These are phyloP conservation scores for Gaeumannomyces sp. DNA, from an alignment of 2,329 filamentous ascomycete genomes.

Conservation along the genomic window DNA sequence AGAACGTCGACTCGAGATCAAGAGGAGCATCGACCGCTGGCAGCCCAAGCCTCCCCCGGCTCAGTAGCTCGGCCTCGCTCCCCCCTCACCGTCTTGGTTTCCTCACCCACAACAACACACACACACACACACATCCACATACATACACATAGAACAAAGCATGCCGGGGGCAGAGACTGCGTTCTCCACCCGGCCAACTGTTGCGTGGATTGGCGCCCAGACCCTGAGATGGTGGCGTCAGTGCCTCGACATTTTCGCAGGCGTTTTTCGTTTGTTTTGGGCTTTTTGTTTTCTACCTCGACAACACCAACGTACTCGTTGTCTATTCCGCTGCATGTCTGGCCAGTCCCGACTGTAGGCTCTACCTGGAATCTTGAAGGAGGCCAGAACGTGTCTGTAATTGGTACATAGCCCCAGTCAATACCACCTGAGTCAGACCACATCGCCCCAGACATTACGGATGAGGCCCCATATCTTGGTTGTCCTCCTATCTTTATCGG, in stretches of 20 bases:
- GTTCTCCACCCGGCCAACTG: not conserved
- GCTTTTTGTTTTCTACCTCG: not conserved
- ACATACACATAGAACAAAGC: not conserved
- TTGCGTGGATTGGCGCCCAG: constrained; percentile 6
- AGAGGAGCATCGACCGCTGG: constrained; percentile 35
- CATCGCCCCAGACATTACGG: not conserved
- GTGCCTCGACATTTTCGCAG: not conserved
- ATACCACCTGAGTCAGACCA: not conserved
- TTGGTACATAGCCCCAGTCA: not conserved
- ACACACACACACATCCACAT: not conserved
- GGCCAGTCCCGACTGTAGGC: no score
- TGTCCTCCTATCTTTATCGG: not conserved
- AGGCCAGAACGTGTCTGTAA: not conserved
- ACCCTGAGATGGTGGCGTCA: constrained; percentile 11
- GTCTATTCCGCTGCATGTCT: not conserved
- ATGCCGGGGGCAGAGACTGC: not conserved
- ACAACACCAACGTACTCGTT: not conserved
- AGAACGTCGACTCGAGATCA: constrained; percentile 41
- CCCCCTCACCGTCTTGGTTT: not conserved
- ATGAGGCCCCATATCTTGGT: not conserved
- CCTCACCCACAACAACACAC: not conserved
- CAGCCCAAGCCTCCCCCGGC: constrained; percentile 3
- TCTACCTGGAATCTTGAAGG: not conserved
- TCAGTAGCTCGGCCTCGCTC: not conserved
- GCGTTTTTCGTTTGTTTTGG: not conserved